These are phyloP conservation scores for Protomyces inouyei DNA, from an alignment of 1,139 yeast genomes.

Conservation along the genomic window DNA sequence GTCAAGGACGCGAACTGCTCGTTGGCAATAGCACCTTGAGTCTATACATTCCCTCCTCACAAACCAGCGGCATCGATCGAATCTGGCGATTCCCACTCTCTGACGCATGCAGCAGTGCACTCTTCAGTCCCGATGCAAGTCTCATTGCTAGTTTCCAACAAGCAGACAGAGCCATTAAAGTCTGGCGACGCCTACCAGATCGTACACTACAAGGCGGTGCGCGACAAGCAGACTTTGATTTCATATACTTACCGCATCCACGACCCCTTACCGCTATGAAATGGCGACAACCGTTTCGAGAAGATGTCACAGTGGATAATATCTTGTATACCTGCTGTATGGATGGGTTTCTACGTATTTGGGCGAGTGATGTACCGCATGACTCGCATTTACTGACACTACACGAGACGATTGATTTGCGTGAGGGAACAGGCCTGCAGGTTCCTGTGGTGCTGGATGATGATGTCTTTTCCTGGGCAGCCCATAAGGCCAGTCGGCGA, in stretches of 20 bases:
- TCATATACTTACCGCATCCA: constrained; percentile 64
- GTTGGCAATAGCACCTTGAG: constrained; percentile 56
- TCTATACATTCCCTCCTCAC: constrained; percentile 54
- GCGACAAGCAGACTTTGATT: constrained; percentile 63
- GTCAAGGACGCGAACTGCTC: constrained; percentile 55
- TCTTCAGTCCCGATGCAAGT: constrained; percentile 57
- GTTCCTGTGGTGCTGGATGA: constrained; percentile 46
- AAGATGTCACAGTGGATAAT: constrained; percentile 38
- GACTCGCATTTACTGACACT: constrained; percentile 33
- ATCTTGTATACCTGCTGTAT: constrained; percentile 58
- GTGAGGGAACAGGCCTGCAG: constrained; percentile 33
- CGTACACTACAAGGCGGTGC: constrained; percentile 60
- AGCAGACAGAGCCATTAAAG: constrained; percentile 62
- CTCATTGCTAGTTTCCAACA: constrained; percentile 60
- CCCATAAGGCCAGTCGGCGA: constrained; percentile 20
- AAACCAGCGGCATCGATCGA: constrained; percentile 42
- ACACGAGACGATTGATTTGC: constrained; percentile 33
- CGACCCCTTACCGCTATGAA: constrained; percentile 51
- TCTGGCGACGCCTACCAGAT: constrained; percentile 52
- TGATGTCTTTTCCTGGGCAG: constrained; percentile 35
- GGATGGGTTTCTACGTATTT: constrained; percentile 56
- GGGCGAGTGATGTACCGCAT: constrained; percentile 60
- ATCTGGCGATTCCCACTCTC: constrained; percentile 53
- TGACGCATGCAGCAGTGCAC: constrained; percentile 19
- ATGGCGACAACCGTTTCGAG: constrained; percentile 47